These are phyloP conservation scores for Styphnolobium japonicum DNA, from an alignment of 306 rosid genomes.

Conservation along the genomic window DNA sequence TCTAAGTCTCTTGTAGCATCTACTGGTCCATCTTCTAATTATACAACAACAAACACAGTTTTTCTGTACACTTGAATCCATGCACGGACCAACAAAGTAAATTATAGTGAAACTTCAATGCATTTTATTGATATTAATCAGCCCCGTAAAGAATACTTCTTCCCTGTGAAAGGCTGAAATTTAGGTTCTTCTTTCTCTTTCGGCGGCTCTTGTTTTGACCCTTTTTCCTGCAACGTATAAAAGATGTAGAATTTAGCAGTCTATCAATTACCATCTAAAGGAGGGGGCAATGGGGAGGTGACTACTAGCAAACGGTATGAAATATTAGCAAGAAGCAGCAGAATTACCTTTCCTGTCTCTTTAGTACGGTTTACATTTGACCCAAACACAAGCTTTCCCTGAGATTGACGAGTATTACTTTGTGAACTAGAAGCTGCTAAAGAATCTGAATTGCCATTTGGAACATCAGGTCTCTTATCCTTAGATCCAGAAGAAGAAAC, in stretches of 20 bases:
- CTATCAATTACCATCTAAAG: neutral
- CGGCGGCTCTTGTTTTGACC: slow-evolving; percentile 62
- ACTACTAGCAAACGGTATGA: neutral
- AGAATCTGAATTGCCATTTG: slow-evolving; percentile 45
- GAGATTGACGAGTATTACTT: slow-evolving; percentile 56
- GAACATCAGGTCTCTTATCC: slow-evolving; percentile 47
- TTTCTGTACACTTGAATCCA: slow-evolving; percentile 29
- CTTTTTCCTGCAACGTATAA: slow-evolving; percentile 57
- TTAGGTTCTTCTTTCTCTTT: slow-evolving; percentile 67
- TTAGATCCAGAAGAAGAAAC: slow-evolving; percentile 51
- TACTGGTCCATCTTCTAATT: slow-evolving; percentile 23
- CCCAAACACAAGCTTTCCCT: slow-evolving; percentile 95
- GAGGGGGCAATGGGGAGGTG: neutral
- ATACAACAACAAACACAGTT: slow-evolving; percentile 32
- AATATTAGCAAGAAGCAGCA: neutral
- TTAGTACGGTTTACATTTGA: slow-evolving; percentile 59
- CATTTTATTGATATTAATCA: slow-evolving; percentile 33
- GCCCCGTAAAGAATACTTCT: slow-evolving; percentile 87
- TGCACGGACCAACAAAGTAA: slow-evolving; percentile 22
- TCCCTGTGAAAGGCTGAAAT: slow-evolving; percentile 84
- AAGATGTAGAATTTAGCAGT: slow-evolving; percentile 5
- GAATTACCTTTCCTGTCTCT: slow-evolving; percentile 62
- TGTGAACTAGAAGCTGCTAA: slow-evolving; percentile 71
- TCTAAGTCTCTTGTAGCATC: slow-evolving; percentile 14
- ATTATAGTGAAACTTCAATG: slow-evolving; percentile 2